phyloP scores from a whole-genome alignment of 2,329 filamentous ascomycete species.

The Aspergillus chevalieri region DNA sequence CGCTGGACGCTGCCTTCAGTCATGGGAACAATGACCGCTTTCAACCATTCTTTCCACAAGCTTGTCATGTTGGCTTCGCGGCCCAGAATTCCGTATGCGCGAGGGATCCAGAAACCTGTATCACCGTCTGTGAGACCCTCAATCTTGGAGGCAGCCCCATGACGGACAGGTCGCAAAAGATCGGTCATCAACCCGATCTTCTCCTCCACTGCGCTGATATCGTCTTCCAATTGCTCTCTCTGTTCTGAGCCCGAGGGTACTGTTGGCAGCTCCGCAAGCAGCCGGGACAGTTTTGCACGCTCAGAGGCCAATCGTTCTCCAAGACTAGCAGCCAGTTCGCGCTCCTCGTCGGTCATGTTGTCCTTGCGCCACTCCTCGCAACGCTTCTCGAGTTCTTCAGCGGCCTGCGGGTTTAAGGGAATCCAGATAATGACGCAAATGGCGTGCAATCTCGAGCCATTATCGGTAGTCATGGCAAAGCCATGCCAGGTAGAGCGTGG shows the following conservation, averaged over 20 bases:
- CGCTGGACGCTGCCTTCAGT: slow-evolving; percentile 76
- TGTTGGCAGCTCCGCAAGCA: slow-evolving; percentile 75
- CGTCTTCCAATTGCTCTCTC: slow-evolving; percentile 79
- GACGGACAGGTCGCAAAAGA: slow-evolving; percentile 81
- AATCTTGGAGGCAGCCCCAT: slow-evolving; percentile 93
- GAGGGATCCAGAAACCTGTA: slow-evolving; percentile 90
- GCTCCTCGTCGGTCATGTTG: slow-evolving; percentile 97
- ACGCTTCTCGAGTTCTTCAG: slow-evolving; percentile 64
- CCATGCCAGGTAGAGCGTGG: slow-evolving; percentile 98
- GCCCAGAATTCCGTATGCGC: slow-evolving; percentile 88
- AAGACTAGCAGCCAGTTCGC: slow-evolving; percentile 85
- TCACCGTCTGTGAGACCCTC: slow-evolving; percentile 93
- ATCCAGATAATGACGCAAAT: slow-evolving; percentile 92
- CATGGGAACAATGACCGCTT: slow-evolving; percentile 92
- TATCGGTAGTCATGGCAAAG: slow-evolving; percentile 93
- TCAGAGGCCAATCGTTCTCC: slow-evolving; percentile 82
- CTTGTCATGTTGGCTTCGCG: slow-evolving; percentile 73
- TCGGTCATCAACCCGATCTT: slow-evolving; percentile 97
- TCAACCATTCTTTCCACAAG: slow-evolving; percentile 99
- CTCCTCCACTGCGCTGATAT: slow-evolving; percentile 93
- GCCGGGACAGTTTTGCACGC: slow-evolving; percentile 79
- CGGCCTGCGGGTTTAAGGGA: slow-evolving; percentile 71
- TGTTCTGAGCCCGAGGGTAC: slow-evolving; percentile 73
- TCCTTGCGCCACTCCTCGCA: slow-evolving; percentile 83
- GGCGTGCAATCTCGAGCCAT: slow-evolving; percentile 86